Base-by-base conservation (phyloP, 1,284 basidiomycete genomes). In the Malassezia yamatoensis region DNA sequence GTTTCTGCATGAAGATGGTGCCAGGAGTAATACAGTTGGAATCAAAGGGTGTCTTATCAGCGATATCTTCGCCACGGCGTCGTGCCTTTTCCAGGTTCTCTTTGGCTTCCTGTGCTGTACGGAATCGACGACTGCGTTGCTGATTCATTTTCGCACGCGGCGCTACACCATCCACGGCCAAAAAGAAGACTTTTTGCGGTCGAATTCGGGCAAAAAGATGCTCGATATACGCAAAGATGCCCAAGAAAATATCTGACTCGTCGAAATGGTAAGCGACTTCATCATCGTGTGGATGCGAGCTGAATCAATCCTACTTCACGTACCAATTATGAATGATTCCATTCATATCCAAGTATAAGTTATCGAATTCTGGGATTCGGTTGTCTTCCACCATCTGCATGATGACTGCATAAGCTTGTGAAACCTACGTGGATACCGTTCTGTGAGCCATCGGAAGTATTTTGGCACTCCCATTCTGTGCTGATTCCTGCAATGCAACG, bases 131-230 rank as follows among this genome's bases (percentile, higher is more conserved):
- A 8, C 59, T 62, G 33, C 72, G 63, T 75, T 99, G 94, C 76
- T 99, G 93, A 76, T 99, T 99, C 94, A 98, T 96, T 81, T 99
- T 99, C 46, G 94, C 94, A 54, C 94, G 82, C 2, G 94, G 94
- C 0, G 94, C 94, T 13, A 96, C 91, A 58, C 94, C 94, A 75
- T 98, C 94, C 46, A 99, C 85, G 29, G 94, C 94, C 85, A 98
- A 91, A 77, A 93, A 96, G 63, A 78, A 78, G 43, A 76, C 65
- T 75, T 96, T 96, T 80, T 88, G 86, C 1, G 94, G 94, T 76
- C 91, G 96, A 66, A 98, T 96, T 79, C 93, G 96, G 48, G 85
- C 82, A 76, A 99, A 99, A 16, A 98, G 80, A 72, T 90, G 88
- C 77, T 98, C 91, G 63, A 98, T 90, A 78, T 98, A 98, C 16